A percentile compares a stretch with the other conserved stretches of the same genome.
phyloP scores from a whole-genome alignment of 495 filamentous ascomycete species.

The Hyaloscypha variabilis region DNA sequence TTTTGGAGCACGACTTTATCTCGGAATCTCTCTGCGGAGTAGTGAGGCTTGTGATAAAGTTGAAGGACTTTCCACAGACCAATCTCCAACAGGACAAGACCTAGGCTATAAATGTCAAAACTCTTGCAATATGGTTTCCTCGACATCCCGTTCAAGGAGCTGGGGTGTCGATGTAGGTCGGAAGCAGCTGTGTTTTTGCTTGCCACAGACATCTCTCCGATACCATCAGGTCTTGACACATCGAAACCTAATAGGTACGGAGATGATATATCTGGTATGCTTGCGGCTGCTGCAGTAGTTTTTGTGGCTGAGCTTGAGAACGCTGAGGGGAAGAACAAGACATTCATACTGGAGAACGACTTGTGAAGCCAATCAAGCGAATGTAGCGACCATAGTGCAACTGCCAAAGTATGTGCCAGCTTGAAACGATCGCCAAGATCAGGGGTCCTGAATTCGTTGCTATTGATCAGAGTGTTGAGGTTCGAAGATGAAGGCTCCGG shows the following conservation, averaged over 20 bases:
- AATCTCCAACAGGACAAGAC: slow-evolving; percentile 61
- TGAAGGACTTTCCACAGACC: slow-evolving; percentile 52
- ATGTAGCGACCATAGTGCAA: slow-evolving; percentile 39
- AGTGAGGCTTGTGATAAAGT: slow-evolving; percentile 34
- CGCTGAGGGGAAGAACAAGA: slow-evolving; percentile 37
- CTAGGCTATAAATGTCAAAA: slow-evolving; percentile 63
- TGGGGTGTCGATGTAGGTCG: slow-evolving; percentile 39
- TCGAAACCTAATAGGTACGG: slow-evolving; percentile 41
- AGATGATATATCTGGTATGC: slow-evolving; percentile 27
- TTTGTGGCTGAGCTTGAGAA: slow-evolving; percentile 23
- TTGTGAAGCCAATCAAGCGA: slow-evolving; percentile 45
- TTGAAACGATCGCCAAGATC: slow-evolving; percentile 38
- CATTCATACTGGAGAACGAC: slow-evolving; percentile 34
- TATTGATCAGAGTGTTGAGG: slow-evolving; percentile 33
- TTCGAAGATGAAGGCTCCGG: slow-evolving; percentile 24
- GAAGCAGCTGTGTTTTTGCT: slow-evolving; percentile 26
- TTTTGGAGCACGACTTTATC: slow-evolving; percentile 31
- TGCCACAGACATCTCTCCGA: slow-evolving; percentile 38
- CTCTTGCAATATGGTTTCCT: slow-evolving; percentile 19
- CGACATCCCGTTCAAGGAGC: slow-evolving; percentile 18
- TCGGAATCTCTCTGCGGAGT: slow-evolving; percentile 33
- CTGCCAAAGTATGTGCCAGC: slow-evolving; percentile 36
- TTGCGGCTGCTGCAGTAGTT: slow-evolving; percentile 24
- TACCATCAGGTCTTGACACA: slow-evolving; percentile 37
- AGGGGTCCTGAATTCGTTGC: slow-evolving; percentile 34